These are phyloP conservation scores for Aleurites moluccanus DNA, from an alignment of 441 rosid species.

Conservation along the genomic window DNA sequence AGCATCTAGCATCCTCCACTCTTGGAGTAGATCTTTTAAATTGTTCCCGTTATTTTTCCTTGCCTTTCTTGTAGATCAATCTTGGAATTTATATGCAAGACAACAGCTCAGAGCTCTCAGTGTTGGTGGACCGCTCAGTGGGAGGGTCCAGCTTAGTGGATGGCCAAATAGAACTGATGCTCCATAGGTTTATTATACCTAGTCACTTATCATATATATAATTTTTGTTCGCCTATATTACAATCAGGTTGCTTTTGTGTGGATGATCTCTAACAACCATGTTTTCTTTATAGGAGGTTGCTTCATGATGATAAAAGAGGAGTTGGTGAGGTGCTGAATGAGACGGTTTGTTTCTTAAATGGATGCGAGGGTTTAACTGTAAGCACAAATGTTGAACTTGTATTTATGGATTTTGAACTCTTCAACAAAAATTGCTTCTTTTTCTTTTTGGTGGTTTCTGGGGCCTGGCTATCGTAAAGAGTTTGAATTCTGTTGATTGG, in stretches of 20 bases:
- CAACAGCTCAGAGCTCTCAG: slow-evolving; percentile 62
- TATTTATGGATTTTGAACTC: slow-evolving; percentile 10
- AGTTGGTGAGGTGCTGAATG: slow-evolving; percentile 81
- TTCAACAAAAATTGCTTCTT: slow-evolving; percentile 6
- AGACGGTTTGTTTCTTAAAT: slow-evolving; percentile 64
- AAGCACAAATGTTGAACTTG: slow-evolving; percentile 31
- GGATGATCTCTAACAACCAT: slow-evolving; percentile 18
- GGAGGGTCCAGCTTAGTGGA: slow-evolving; percentile 89
- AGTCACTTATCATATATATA: not conserved
- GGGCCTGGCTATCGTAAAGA: not conserved
- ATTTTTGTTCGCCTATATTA: not conserved
- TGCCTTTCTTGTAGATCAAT: slow-evolving; percentile 56
- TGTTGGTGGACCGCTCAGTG: slow-evolving; percentile 80
- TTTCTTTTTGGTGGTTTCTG: not conserved
- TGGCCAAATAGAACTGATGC: slow-evolving; percentile 94
- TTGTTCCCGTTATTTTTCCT: slow-evolving; percentile 3
- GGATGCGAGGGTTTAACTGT: slow-evolving; percentile 82
- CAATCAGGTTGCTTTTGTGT: slow-evolving; percentile 12
- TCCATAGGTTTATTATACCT: slow-evolving; percentile 62
- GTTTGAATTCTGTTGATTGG: slow-evolving; percentile 3
- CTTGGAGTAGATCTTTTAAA: not conserved
- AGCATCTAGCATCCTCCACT: not conserved
- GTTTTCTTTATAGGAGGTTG: slow-evolving; percentile 62
- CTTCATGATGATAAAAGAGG: slow-evolving; percentile 85
- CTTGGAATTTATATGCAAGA: slow-evolving; percentile 83